Conservation (phyloP, 2,329 filamentous ascomycete genomes). For the Scytalidium sp. region DNA sequence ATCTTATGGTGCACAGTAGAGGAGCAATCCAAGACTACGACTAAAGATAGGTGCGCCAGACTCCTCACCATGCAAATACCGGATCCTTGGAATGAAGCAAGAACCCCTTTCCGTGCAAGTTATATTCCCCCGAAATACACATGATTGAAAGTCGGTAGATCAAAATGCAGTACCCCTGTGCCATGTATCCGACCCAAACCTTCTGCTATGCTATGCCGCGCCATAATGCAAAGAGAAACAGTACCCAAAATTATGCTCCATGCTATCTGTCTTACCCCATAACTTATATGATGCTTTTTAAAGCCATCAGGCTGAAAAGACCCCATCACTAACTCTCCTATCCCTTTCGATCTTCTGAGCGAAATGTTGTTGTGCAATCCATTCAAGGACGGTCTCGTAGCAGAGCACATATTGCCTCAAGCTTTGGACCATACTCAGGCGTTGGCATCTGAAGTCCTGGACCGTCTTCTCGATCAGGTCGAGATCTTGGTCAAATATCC, state of each 20-base stretch:
- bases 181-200: background rate
- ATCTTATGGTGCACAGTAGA: too few species aligned
- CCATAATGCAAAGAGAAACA: background rate
- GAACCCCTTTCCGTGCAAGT: too few species aligned
- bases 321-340: slow-evolving; percentile 21
- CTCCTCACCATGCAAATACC: too few species aligned
- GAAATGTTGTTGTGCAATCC: slow-evolving; percentile 51
- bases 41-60: too few species aligned
- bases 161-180: background rate
- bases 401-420: slow-evolving; percentile 91
- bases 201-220: background rate
- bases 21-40: too few species aligned
- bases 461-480: slow-evolving; percentile 87
- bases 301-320: background rate
- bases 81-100: too few species aligned
- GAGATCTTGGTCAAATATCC: slow-evolving; percentile 66
- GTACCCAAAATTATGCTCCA: background rate
- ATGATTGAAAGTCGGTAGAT: background rate
- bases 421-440: slow-evolving; percentile 96
- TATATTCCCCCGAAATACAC: too few species aligned
- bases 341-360: slow-evolving; percentile 11
- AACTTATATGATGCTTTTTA: background rate
- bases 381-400: slow-evolving; percentile 92
- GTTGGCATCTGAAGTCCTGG: slow-evolving; percentile 82
- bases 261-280: background rate